Conservation (phyloP, 2,329 filamentous ascomycete genomes). For the Fusarium sp. region DNA sequence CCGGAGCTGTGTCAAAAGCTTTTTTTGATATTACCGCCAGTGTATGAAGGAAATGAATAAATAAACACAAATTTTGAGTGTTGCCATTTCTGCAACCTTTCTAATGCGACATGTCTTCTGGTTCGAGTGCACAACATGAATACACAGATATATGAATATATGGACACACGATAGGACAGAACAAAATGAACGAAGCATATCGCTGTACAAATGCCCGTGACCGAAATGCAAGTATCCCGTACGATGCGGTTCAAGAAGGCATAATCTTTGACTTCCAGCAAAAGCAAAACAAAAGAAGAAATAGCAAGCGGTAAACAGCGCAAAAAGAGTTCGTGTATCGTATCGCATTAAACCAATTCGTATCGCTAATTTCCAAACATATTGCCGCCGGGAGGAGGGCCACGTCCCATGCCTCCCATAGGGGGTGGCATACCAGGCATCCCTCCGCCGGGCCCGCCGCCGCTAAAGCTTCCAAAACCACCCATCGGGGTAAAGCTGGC, state of each 20-base stretch:
- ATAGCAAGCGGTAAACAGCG: neutral
- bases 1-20: too few species aligned
- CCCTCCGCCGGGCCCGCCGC: constrained; percentile 41
- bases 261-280: neutral
- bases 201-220: neutral
- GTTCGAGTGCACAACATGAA: neutral
- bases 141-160: neutral
- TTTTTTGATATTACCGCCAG: neutral
- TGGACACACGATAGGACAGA: neutral
- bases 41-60: neutral
- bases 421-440: constrained; percentile 39
- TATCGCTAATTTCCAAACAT: constrained; percentile 44
- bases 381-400: constrained; percentile 35
- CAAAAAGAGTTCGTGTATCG: neutral
- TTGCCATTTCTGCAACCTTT: neutral
- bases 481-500: constrained; percentile 46
- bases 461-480: constrained; percentile 46
- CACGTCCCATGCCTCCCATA: constrained; percentile 34
- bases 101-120: neutral
- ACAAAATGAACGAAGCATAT: neutral
- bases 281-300: constrained; percentile 1
- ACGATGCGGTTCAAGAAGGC: neutral
- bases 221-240: neutral
- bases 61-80: neutral
- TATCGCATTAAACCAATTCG: constrained; percentile 2